Evolutionary conservation across 495 filamentous ascomycete genomes (phyloP).

Genomic region (Penicillium macrosclerotiorum): DNA sequence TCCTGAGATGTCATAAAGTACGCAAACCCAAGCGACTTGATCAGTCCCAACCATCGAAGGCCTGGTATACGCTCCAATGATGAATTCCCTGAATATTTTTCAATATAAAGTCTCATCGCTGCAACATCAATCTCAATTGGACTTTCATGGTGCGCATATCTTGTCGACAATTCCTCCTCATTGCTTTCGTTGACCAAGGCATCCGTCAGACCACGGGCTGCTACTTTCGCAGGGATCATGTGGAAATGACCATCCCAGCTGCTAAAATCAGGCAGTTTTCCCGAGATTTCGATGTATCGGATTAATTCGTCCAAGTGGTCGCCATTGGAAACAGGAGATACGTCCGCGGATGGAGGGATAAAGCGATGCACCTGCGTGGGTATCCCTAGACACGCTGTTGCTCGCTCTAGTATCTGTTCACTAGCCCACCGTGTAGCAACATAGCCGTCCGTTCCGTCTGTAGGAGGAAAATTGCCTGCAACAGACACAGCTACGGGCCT

Average conservation of each 20-base stretch:
- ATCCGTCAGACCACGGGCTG: not conserved
- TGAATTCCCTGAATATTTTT: not conserved
- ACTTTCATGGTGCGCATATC: conserved; percentile 5
- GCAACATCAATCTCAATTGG: not conserved
- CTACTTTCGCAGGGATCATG: not conserved
- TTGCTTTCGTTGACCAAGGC: not conserved
- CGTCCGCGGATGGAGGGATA: not conserved
- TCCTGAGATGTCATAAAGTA: conserved; percentile 1
- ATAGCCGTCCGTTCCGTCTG: conserved; percentile 32
- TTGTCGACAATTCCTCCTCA: not conserved
- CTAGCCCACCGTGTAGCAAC: conserved; percentile 5
- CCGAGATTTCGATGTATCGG: not conserved
- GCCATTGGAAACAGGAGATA: not conserved
- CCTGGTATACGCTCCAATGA: not conserved
- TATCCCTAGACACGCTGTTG: conserved; percentile 13
- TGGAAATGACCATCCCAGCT: not conserved
- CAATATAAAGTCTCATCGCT: not conserved
- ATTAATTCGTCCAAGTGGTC: not conserved
- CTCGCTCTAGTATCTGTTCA: conserved; percentile 10
- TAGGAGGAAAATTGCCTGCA: conserved; percentile 6
- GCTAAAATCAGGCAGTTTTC: not conserved
- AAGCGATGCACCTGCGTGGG: conserved; percentile 22
- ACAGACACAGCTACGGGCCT: conserved; percentile 6
- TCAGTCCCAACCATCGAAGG: not conserved
- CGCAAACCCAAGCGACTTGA: not conserved